A percentile compares a stretch with the other conserved stretches of the same genome.
phyloP scores from a whole-genome alignment of 345 rosid genomes.

The Tarenaya hassleriana region DNA sequence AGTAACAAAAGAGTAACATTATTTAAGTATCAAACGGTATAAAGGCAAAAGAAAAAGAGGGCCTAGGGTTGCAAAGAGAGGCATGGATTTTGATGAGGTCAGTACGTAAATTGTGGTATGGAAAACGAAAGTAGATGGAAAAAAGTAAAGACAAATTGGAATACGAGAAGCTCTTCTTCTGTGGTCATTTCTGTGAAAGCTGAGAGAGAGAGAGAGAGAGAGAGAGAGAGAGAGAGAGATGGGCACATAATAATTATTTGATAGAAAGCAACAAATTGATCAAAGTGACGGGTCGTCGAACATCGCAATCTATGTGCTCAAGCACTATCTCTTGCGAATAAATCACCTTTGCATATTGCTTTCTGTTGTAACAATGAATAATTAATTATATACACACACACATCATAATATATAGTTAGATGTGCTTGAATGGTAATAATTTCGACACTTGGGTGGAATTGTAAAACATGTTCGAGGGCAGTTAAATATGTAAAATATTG shows the following conservation, averaged over 20 bases:
- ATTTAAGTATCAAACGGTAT: not conserved
- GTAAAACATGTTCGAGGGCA: no score
- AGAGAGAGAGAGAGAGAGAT: conserved; percentile 18
- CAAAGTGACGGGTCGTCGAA: no score
- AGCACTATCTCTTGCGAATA: not conserved
- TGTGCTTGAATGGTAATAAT: no score
- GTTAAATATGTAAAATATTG: no score
- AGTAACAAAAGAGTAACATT: no score
- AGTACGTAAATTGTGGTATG: no score
- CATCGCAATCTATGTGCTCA: not conserved
- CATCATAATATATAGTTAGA: no score
- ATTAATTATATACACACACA: not conserved
- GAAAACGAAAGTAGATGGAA: conserved; percentile 31
- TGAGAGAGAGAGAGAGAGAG: conserved; percentile 18
- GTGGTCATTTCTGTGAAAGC: conserved; percentile 40
- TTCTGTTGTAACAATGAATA: not conserved
- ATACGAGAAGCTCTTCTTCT: conserved; percentile 18
- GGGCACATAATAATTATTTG: conserved; percentile 15
- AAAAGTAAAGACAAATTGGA: conserved; percentile 32
- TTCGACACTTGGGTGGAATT: no score
- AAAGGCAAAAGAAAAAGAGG: conserved; percentile 22
- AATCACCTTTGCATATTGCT: conserved; percentile 1
- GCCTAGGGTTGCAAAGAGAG: conserved; percentile 26
- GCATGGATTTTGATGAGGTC: conserved; percentile 26
- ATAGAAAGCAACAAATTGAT: conserved; percentile 13